Conservation (phyloP, 495 filamentous ascomycete species). For the Cairneyella variabilis region DNA sequence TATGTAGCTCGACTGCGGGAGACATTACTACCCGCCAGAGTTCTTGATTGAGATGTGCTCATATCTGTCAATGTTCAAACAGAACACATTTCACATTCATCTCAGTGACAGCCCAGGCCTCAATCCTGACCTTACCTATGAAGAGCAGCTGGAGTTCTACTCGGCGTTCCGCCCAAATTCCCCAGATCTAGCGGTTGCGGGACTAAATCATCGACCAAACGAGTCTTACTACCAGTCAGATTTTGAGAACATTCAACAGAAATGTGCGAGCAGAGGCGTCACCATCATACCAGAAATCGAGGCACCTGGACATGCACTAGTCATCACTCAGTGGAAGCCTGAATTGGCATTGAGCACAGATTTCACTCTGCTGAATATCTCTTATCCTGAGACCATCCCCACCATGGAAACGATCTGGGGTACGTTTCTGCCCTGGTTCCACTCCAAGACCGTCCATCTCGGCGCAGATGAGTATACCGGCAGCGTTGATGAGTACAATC, state of each 20-base stretch:
- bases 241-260: conserved; percentile 40
- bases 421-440: conserved; percentile 49
- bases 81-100: conserved; percentile 50
- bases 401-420: conserved; percentile 49
- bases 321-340: conserved; percentile 49
- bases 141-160: conserved; percentile 37
- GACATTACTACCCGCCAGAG: conserved; percentile 47
- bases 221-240: conserved; percentile 43
- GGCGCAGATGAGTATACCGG: conserved; percentile 50
- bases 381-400: conserved; percentile 46
- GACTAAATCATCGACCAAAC: conserved; percentile 40
- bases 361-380: conserved; percentile 47
- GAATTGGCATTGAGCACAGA: conserved; percentile 40
- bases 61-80: conserved; percentile 52
- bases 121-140: conserved; percentile 34
- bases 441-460: conserved; percentile 48
- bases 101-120: conserved; percentile 48
- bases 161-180: conserved; percentile 40
- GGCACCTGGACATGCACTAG: conserved; percentile 46
- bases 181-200: conserved; percentile 27
- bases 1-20: conserved; percentile 45
- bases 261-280: conserved; percentile 44
- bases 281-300: conserved; percentile 52
- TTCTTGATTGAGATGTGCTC: conserved; percentile 50
- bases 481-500: conserved; percentile 39